Conservation (phyloP, 306 rosid species). For the Sechiopsis laciniata region DNA sequence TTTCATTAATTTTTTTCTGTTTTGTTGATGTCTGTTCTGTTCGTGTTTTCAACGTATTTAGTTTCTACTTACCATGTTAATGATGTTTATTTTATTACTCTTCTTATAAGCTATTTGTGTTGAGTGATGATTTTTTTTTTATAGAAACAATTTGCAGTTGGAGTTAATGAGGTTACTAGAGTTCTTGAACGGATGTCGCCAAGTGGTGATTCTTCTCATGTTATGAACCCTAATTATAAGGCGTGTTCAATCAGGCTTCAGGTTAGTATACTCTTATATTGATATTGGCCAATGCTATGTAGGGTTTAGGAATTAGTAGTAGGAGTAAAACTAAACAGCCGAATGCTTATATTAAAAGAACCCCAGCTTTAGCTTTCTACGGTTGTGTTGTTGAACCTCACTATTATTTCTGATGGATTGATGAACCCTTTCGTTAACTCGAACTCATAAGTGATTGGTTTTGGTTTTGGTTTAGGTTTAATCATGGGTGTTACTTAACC, state of each 20-base stretch:
- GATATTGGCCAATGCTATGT: background rate
- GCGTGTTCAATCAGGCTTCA: slow-evolving; percentile 44
- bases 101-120: background rate
- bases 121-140: slow-evolving; percentile 14
- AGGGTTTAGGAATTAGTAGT: background rate
- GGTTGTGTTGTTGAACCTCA: background rate
- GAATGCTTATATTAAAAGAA: background rate
- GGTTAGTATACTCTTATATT: slow-evolving; percentile 32
- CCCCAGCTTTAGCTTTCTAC: background rate
- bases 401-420: slow-evolving; percentile 5
- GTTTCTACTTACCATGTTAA: no score
- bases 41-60: background rate
- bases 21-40: no score
- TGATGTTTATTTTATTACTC: no score
- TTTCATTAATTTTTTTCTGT: no score
- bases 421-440: background rate
- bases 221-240: slow-evolving; percentile 20
- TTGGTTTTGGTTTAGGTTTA: background rate
- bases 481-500: no score
- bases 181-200: slow-evolving; percentile 29
- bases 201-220: no score
- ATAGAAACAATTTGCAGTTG: slow-evolving; percentile 78
- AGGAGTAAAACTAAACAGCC: background rate
- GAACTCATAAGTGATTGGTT: background rate
- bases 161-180: slow-evolving; percentile 78